Evolutionary conservation across 768 basidiomycete genomes (phyloP), one percentile per base, ranked within the genome.

Genomic region (Lyophyllum semitale): DNA sequence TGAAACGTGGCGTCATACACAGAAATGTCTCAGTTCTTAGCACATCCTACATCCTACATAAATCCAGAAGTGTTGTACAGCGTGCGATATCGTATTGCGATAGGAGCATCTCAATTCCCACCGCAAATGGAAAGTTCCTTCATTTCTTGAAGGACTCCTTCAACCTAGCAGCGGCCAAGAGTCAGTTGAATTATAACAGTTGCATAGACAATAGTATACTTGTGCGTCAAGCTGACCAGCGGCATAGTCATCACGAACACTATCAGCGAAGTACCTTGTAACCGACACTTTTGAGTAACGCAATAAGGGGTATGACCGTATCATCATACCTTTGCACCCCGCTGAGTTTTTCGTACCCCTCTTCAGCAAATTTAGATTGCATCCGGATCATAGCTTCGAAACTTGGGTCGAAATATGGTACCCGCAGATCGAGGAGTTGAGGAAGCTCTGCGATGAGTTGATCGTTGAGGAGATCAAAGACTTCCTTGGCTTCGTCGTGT

Each of bases 371-470:
- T 66, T 95, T 95, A 66, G 91, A 85, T 67, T 99, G 97, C 85
- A 97, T 92, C 27, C 97, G 84, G 60, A 95, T 94, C 96, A 98
- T 98, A 43, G 96, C 93, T 73, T 98, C 97, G 68, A 98, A 98
- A 62, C 91, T 95, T 4, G 97, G 97, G 70, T 98, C 97, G 59
- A 98, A 95, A 79, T 93, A 99, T 0, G 97, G 97, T 23, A 99
- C 91, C 35, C 97, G 91, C 18, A 98, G 84, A 65, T 98, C 95
- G 47, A 98, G 83, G 38, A 99, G 76, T 62, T 95, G 87, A 0
- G 97, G 97, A 15, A 99, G 79, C 64, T 98, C 97, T 25, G 79
- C 73, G 61, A 96, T 89, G 64, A 98, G 85, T 63, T 98, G 94
- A 37, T 91, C 86, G 68, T 99, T 98, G 61, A 99, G 80, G 66